Evolutionary conservation across 1,284 basidiomycete species (phyloP).

Genomic region (Gomphus bonarii): DNA sequence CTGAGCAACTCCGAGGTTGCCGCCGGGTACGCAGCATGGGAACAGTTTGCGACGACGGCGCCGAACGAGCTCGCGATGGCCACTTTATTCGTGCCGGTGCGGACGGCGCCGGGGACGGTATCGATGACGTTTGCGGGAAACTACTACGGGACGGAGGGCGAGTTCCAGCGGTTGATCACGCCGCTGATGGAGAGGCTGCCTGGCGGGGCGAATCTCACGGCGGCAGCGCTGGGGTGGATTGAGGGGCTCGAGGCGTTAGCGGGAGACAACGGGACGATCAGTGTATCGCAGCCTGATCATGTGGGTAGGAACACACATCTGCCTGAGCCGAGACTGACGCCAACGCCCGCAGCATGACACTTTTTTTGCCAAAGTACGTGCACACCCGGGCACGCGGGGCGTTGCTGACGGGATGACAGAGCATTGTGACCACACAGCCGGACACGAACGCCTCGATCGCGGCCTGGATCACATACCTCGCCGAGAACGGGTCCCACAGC

Average conservation of each 20-base stretch:
- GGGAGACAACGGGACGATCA: constrained; percentile 10
- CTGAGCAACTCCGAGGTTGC: constrained; percentile 18
- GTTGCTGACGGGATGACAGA: too few relatives aligned
- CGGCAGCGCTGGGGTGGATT: constrained; percentile 13
- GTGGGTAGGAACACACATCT: too few relatives aligned
- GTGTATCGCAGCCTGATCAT: constrained; percentile 10
- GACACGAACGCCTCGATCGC: constrained; percentile 5
- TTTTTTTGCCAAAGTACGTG: constrained; percentile 32
- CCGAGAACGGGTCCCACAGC: constrained; percentile 1
- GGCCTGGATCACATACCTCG: constrained; percentile 11
- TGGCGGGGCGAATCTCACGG: not conserved
- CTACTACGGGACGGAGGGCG: constrained; percentile 13
- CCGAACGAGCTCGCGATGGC: constrained; percentile 29
- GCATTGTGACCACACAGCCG: constrained; percentile 26
- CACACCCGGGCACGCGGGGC: too few relatives aligned
- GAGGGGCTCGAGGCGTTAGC: constrained; percentile 8
- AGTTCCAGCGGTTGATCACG: constrained; percentile 11
- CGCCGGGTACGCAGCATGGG: constrained; percentile 28
- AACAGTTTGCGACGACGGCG: constrained; percentile 26
- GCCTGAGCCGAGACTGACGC: not conserved
- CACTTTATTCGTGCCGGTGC: constrained; percentile 15
- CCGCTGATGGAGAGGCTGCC: constrained; percentile 10
- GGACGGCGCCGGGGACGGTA: not conserved
- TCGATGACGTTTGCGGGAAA: constrained; percentile 11
- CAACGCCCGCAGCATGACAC: constrained; percentile 23